Evolutionary conservation across 441 rosid species (phyloP), one percentile per base, ranked within the genome.

Genomic region (Gossypium davidsonii): DNA sequence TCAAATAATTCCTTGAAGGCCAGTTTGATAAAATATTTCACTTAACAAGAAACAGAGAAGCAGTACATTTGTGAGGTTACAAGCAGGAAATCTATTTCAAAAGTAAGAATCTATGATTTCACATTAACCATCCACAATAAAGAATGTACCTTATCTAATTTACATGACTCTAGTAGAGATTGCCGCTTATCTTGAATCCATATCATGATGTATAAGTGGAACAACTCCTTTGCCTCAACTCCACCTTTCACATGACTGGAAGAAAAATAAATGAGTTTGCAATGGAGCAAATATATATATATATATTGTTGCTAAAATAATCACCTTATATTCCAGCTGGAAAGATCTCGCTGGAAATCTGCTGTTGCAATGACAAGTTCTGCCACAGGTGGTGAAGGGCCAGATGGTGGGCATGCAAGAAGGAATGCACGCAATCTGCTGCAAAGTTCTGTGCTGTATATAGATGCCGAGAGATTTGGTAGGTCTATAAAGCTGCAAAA

Each of bases 171-270:
- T 0, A 92, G 97, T 79, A 95, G 83, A 69, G 93, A 83, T 66
- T 87, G 88, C 63, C 96, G 99, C 77, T 82, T 91, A 76, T 95
- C 99, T 87, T 94, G 94, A 87, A 94, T 94, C 99, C 99, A 94
- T 20, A 92, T 79, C 92, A 92, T 88, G 76, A 94, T 91, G 82
- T 94, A 94, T 71, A 92, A 75, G 84, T 94, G 93, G 83, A 94
- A 94, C 73, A 94, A 82, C 69, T 94, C 97, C 79, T 89, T 91
- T 34, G 98, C 99, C 85, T 94, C 94, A 44, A 94, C 93, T 57
- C 99, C 99, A 59, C 96, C 99, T 85, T 91, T 93, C 76, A 90
- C 79, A 73, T 92, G 85, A 82, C 99, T 94, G 87, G 20, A 60
- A 79, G 79, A 21, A 57, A 72, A 31, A 82, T 66, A 74, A 58